phyloP scores from a whole-genome alignment of 192 early-diverging fungal species.

The Powellomyces hirtus region DNA sequence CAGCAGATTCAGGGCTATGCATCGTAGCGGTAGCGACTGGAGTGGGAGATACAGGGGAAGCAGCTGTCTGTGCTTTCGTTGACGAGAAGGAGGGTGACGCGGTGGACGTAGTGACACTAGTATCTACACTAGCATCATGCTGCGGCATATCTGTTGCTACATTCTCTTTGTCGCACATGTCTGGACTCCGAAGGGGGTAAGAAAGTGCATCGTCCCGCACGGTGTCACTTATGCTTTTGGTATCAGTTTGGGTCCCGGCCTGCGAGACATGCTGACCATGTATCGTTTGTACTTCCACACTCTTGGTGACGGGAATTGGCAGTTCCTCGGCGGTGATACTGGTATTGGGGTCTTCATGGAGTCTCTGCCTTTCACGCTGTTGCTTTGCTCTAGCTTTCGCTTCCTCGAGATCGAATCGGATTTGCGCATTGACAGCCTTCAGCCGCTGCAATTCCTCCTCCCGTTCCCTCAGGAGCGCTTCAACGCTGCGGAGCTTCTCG shows the following conservation, averaged over 20 bases:
- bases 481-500: slow-evolving; percentile 34
- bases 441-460: slow-evolving; percentile 32
- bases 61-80: too few relatives aligned
- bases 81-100: background rate
- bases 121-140: too few relatives aligned
- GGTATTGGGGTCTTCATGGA: background rate
- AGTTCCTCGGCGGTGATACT: background rate
- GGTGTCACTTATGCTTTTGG: background rate
- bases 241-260: background rate
- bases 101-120: too few relatives aligned
- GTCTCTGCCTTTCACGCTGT: background rate
- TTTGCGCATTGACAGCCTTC: slow-evolving; percentile 10
- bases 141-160: too few relatives aligned
- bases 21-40: background rate
- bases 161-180: background rate
- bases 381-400: background rate
- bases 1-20: background rate
- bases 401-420: slow-evolving; percentile 36
- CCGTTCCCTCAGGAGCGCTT: slow-evolving; percentile 27
- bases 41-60: too few relatives aligned
- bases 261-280: background rate
- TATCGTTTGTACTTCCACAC: background rate
- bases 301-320: background rate
- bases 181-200: background rate
- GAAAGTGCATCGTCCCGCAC: background rate